Evolutionary conservation across 306 rosid species (phyloP).

Genomic region (Coriaria nepalensis): DNA sequence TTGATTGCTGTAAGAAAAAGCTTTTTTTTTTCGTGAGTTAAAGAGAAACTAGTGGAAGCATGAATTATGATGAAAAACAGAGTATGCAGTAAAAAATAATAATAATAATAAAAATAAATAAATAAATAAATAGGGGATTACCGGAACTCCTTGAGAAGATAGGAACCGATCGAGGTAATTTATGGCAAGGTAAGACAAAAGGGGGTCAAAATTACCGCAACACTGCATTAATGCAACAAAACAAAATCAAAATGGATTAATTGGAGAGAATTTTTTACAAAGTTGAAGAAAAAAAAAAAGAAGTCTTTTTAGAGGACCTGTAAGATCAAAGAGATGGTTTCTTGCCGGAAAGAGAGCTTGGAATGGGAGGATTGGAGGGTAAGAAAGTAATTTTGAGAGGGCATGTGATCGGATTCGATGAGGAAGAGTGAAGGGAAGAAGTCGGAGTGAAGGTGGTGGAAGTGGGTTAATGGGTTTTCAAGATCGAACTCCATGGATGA

Average conservation of each 20-base stretch:
- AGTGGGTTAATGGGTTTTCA: conserved; percentile 64
- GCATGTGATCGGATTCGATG: conserved; percentile 73
- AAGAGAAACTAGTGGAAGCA: not conserved
- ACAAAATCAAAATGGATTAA: not conserved
- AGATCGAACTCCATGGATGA: conserved; percentile 74
- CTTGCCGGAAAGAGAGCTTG: conserved; percentile 37
- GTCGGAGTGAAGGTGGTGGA: conserved; percentile 30
- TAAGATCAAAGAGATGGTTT: conserved; percentile 49
- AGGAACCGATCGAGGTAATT: conserved; percentile 84
- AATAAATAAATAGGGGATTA: conserved; percentile 21
- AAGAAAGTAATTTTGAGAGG: conserved; percentile 39
- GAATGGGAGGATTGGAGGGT: conserved; percentile 32
- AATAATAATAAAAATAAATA: no score
- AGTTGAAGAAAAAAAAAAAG: not conserved
- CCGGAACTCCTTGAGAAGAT: conserved; percentile 51
- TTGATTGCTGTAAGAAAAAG: conserved; percentile 43
- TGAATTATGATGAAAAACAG: not conserved
- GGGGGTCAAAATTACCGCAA: conserved; percentile 44
- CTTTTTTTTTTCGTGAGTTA: no score
- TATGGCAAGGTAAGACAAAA: conserved; percentile 58
- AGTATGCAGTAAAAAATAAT: not conserved
- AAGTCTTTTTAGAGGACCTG: conserved; percentile 25
- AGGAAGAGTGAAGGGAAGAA: conserved; percentile 44
- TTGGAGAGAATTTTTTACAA: not conserved
- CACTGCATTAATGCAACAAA: conserved; percentile 21